phyloP scores from a whole-genome alignment of 768 basidiomycete species.

The Dentipellis sp. region DNA sequence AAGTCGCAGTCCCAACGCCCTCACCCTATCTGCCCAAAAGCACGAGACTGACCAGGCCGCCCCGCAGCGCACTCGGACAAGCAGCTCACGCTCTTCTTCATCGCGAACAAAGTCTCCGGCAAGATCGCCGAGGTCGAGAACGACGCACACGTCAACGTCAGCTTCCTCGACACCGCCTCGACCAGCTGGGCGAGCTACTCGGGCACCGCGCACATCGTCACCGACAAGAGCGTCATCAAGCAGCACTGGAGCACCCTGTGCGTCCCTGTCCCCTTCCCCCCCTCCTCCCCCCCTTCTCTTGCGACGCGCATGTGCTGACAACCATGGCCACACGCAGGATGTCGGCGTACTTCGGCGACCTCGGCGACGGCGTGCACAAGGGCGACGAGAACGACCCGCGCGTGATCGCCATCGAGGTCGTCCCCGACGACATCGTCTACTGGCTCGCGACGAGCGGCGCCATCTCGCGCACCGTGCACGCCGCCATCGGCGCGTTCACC shows the following conservation, averaged over 20 bases:
- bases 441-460: conserved; percentile 60
- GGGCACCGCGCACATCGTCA: conserved; percentile 58
- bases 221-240: conserved; percentile 54
- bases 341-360: conserved; percentile 77
- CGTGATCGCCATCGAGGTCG: conserved; percentile 67
- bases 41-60: background rate
- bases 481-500: conserved; percentile 46
- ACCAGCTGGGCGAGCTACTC: conserved; percentile 78
- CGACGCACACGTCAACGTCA: conserved; percentile 73
- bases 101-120: conserved; percentile 63
- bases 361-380: conserved; percentile 77
- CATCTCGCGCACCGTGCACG: conserved; percentile 50
- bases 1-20: conserved; percentile 15
- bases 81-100: conserved; percentile 52
- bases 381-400: conserved; percentile 77
- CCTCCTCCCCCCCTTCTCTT: background rate
- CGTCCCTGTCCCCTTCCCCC: conserved; percentile 28
- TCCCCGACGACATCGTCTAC: conserved; percentile 72
- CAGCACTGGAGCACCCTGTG: conserved; percentile 47
- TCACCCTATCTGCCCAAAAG: no score
- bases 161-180: conserved; percentile 58
- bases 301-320: background rate
- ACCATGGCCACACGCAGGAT: conserved; percentile 28
- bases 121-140: conserved; percentile 74
- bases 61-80: conserved; percentile 33